Evolutionary conservation across 495 filamentous ascomycete genomes (phyloP), one percentile per base, ranked within the genome.

Genomic region (Mycothermus thermophilus): DNA sequence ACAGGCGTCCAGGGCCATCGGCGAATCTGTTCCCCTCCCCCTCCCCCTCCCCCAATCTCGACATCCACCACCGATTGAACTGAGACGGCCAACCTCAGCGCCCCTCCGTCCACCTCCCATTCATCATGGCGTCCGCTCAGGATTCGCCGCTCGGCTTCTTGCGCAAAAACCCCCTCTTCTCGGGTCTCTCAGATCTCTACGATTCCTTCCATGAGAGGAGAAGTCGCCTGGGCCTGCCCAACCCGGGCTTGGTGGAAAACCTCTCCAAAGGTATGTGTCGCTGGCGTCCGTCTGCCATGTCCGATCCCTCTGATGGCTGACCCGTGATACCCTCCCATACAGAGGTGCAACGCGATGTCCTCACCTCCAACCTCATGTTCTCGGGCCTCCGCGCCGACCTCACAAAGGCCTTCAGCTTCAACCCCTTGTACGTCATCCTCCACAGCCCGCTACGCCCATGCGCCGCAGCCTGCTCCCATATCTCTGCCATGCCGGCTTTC

Each of bases 301-400:
- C n/a, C n/a, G n/a, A n/a, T n/a, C n/a, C n/a, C n/a, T n/a, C n/a
- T n/a, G n/a, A n/a, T n/a, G n/a, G n/a, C 13, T 12, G 16, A 26
- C 5, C 15, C 13, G 30, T 27, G 37, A 48, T 54, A 28, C 51
- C 40, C 11, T 10, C 12, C 4, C 8, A 23, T 12, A 34, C 38
- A 55, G 90, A 99, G 69, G 85, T 94, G 28, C 76, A 90, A 62
- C 84, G 85, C 54, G 86, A 94, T 67, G 87, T 93, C 30, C 76
- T 95, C 55, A 74, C 93, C 44, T 85, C 76, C 57, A 93, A 94
- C 63, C 80, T 83, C 53, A 90, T 87, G 74, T 96, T 96, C 69
- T 72, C 81, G 13, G 92, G 92, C 37, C 71, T 99, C 53, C 80
- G 85, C 43, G 92, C 90, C 51, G 92, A 99, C 58, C 61, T 96